Percentiles rank a stretch among this genome's conserved stretches.
These are phyloP conservation scores for Ogataea hybrid DNA, from an alignment of 1,139 yeast species.

Conservation along the genomic window DNA sequence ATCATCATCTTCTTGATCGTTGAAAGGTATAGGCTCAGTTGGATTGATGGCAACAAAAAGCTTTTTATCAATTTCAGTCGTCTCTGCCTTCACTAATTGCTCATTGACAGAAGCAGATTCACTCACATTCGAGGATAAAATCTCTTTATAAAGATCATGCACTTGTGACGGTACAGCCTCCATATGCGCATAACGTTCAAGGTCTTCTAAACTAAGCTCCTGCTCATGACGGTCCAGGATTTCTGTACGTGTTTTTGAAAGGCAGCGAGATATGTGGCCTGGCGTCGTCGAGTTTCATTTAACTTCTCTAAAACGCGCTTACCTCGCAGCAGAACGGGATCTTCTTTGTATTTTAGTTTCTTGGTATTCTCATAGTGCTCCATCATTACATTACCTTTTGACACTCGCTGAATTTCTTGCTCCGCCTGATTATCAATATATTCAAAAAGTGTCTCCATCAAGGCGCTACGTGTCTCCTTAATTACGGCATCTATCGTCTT, in stretches of 20 bases:
- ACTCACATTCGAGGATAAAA: slow-evolving; percentile 12
- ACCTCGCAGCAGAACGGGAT: slow-evolving; percentile 12
- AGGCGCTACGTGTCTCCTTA: slow-evolving; percentile 11
- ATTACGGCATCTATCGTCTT: slow-evolving; percentile 9
- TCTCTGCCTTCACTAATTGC: slow-evolving; percentile 11
- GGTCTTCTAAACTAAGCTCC: slow-evolving; percentile 30
- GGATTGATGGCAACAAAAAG: slow-evolving; percentile 29
- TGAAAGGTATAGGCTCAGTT: slow-evolving; percentile 35
- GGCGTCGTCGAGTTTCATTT: slow-evolving; percentile 6
- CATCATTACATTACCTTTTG: slow-evolving; percentile 11
- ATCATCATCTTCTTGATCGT: slow-evolving; percentile 43
- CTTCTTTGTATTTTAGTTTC: slow-evolving; percentile 14
- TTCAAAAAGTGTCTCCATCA: slow-evolving; percentile 14
- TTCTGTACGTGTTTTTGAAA: slow-evolving; percentile 11
- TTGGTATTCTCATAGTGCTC: slow-evolving; percentile 15
- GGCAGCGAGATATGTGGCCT: slow-evolving; percentile 12
- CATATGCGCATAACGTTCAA: slow-evolving; percentile 24
- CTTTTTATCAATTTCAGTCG: slow-evolving; percentile 21
- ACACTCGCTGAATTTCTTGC: slow-evolving; percentile 13
- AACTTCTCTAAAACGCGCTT: slow-evolving; percentile 10
- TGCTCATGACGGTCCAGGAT: slow-evolving; percentile 18
- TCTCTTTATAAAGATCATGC: slow-evolving; percentile 21
- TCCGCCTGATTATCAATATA: slow-evolving; percentile 18
- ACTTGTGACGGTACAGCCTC: slow-evolving; percentile 18
- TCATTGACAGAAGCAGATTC: slow-evolving; percentile 10